Conservation (phyloP, 1,284 basidiomycete species). For the Limonomyces culmigenus region DNA sequence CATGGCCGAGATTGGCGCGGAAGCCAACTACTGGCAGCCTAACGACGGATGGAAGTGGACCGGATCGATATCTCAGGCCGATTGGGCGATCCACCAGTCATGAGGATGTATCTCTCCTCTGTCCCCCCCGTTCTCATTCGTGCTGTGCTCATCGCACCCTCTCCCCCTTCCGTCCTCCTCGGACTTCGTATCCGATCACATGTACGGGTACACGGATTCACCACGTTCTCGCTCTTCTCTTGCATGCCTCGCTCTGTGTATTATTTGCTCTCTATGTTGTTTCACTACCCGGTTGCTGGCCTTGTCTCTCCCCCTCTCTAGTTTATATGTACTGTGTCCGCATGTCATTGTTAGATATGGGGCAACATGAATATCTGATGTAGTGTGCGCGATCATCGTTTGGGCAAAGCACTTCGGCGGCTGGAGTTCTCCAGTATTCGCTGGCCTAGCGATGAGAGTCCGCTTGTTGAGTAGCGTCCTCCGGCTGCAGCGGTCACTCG, state of each 20-base stretch:
- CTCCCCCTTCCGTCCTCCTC: too few species aligned
- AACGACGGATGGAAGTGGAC: conserved; percentile 58
- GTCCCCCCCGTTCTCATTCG: neutral
- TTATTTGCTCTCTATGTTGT: neutral
- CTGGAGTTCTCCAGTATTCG: conserved; percentile 35
- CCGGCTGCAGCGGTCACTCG: too few species aligned
- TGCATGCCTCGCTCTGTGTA: neutral
- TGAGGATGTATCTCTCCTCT: neutral
- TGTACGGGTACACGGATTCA: too few species aligned
- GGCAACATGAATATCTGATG: neutral
- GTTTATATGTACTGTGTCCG: too few species aligned
- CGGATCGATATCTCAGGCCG: conserved; percentile 37
- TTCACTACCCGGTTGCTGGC: too few species aligned
- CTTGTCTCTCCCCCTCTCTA: too few species aligned
- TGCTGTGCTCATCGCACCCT: neutral
- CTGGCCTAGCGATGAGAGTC: conserved; percentile 23
- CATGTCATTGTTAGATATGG: too few species aligned
- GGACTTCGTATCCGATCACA: too few species aligned
- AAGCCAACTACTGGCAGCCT: conserved; percentile 47
- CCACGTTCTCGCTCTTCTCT: neutral
- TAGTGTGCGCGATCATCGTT: neutral
- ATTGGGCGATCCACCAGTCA: conserved; percentile 12
- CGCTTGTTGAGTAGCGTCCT: too few species aligned
- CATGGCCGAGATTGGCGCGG: conserved; percentile 57
- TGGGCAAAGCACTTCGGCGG: conserved; percentile 2